These are phyloP conservation scores for Pseudonitzschia multistriata DNA, from an alignment of 108 stramenopile species.

Conservation along the genomic window DNA sequence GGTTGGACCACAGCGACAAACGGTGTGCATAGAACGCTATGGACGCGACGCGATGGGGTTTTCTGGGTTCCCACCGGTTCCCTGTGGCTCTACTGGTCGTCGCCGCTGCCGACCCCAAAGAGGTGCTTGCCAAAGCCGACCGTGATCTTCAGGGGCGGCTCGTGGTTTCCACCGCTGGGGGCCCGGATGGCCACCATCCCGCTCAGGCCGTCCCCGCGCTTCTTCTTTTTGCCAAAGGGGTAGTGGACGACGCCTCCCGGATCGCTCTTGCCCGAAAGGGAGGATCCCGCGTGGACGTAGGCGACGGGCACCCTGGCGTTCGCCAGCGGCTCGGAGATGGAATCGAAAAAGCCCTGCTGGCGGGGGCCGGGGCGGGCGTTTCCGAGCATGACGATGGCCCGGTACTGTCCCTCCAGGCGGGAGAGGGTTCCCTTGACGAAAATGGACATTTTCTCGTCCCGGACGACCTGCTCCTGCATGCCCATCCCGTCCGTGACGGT, in stretches of 20 bases:
- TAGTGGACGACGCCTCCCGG: no score
- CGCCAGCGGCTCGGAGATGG: constrained; percentile 38
- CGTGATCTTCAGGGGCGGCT: constrained; percentile 22
- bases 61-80: no score
- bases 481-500: constrained; percentile 24
- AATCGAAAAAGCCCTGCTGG: constrained; percentile 54
- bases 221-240: constrained; percentile 15
- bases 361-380: constrained; percentile 63
- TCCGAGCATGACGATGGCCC: constrained; percentile 68
- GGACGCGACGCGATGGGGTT: no score
- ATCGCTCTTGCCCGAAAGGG: constrained; percentile 14
- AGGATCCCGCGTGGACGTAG: constrained; percentile 71
- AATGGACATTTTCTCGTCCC: constrained; percentile 55
- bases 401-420: constrained; percentile 34
- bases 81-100: no score
- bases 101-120: constrained; percentile 4
- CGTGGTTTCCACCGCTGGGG: constrained; percentile 20
- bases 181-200: constrained; percentile 22
- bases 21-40: no score
- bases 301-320: constrained; percentile 45
- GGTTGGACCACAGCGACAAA: no score
- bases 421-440: constrained; percentile 51
- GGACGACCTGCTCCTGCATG: constrained; percentile 35
- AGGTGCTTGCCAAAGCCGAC: constrained; percentile 35
- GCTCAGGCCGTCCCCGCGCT: not conserved